Conservation (phyloP, 495 filamentous ascomycete genomes). For the Neurospora terricola region DNA sequence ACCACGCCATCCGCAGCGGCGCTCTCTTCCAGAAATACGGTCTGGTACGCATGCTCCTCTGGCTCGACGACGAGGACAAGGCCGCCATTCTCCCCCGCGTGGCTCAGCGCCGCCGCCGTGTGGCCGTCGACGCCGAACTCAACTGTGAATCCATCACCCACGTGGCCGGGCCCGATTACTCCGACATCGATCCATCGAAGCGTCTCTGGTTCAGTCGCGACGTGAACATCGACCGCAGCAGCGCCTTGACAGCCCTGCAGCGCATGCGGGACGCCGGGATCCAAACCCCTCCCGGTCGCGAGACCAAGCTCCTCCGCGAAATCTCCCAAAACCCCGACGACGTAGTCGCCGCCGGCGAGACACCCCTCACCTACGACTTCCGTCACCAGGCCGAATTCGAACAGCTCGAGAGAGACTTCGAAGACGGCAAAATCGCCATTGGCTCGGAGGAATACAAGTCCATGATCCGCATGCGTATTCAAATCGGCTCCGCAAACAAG, state of each 20-base stretch:
- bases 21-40: conserved; percentile 51
- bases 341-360: neutral
- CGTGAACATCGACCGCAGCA: conserved; percentile 23
- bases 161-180: conserved; percentile 24
- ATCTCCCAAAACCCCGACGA: conserved; percentile 10
- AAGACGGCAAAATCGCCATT: conserved; percentile 5
- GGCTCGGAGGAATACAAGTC: conserved; percentile 13
- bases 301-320: conserved; percentile 18
- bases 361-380: conserved; percentile 15
- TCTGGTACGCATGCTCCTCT: conserved; percentile 61
- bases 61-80: conserved; percentile 44
- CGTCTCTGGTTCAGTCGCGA: conserved; percentile 20
- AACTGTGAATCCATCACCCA: conserved; percentile 38
- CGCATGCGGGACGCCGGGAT: conserved; percentile 29
- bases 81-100: conserved; percentile 42
- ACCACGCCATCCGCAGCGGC: conserved; percentile 29
- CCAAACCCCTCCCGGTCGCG: conserved; percentile 18
- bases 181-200: neutral
- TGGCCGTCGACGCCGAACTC: conserved; percentile 47
- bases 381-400: conserved; percentile 21
- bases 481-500: conserved; percentile 15
- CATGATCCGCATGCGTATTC: conserved; percentile 13
- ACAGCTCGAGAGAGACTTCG: conserved; percentile 22
- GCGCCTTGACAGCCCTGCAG: conserved; percentile 10
- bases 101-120: conserved; percentile 39